Evolutionary conservation across 768 basidiomycete genomes (phyloP), one percentile per base, ranked within the genome.

Genomic region (Pilatotrama ljubarskyi): DNA sequence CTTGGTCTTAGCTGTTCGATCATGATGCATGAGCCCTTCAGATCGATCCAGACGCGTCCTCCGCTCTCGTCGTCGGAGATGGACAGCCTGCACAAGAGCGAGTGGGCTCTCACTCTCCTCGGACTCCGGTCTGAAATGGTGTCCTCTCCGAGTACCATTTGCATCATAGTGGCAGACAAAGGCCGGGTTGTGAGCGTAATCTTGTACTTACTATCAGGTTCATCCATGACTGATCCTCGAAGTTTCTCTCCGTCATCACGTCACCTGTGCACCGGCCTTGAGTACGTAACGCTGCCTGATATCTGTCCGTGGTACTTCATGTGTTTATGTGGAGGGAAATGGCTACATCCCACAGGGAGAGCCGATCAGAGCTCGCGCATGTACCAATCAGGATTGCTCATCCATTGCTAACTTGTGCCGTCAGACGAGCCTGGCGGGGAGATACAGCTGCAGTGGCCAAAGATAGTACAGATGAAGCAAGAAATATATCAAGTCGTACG

Each of bases 21-120:
- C 66, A 80, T 77, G 22, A 44, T 65, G 1, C 42, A 25, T 48
- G 1, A 13, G 32, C 5, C 22, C 5, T n/a, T 54, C 2, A 25
- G 8, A 57, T 66, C 7, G 65, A 66, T 13, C 57, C 56, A 9
- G 47, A 67, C 5, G 51, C 53, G 13, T 71, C 69, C 14, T 68
- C 75, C 0, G 72, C 81, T 7, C 73, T 86, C 0, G 74, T 88
- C 1, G 71, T 87, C 1, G 87, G 87, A 2, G 83, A 86, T 20
- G 87, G 87, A 5, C 88, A 83, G 67, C 88, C 87, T 3, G 84
- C 84, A 0, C 83, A 84, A 73, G 87, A 88, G 78, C 78, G 41
- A 8, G 74, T 60, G 17, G 2, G 48, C 17, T 59, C 17, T 5
- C 54, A 15, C 17, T 38, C 36, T 35, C 17, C 17, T 22, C 1